Base-by-base conservation (phyloP, 257 asterid genomes). In the Nicotiana paniculata region DNA sequence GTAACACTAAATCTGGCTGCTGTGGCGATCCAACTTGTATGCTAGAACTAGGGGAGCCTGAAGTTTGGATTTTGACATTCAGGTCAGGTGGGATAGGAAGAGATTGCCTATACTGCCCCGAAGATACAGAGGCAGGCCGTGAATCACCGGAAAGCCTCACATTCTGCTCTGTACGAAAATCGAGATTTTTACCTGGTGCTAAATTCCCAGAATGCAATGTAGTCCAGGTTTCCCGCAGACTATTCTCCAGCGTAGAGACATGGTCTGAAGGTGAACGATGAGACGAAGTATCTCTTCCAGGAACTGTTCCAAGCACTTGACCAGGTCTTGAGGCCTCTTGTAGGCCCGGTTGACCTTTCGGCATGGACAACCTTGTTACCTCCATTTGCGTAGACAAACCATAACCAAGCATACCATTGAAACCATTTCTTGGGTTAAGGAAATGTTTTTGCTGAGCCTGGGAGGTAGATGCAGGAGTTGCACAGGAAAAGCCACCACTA, bases 1-100 rank as follows among this genome's bases (percentile, higher is more conserved):
- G 99, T 63, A 95, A 88, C 68, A 93, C 99, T 87, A 95, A 90
- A 84, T 95, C 99, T 21, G 97, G 97, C 75, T 88, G 97, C 89
- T 89, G 97, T 1, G 98, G 94, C 0, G 97, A 90, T 68, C 95
- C 93, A 80, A 91, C 87, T 85, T 88, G 97, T 83, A 95, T 90
- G 88, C 93, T 88, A 77, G 92, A 90, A 88, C 93, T 86, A 65
- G 97, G 97, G 0, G 98, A 92, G 57, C 92, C 91, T 1, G 89
- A 76, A 0, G 83, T 87, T 12, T 85, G 90, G 33, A 88, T 86
- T 81, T 95, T 81, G 35, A 91, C 83, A 62, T 93, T 95, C 83
- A 95, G 85, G 74, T 93, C 98, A 0, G 97, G 97, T 1, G 93
- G 92, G 39, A 64, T 72, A 1, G 75, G 75, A 30, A 66, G 43